Evolutionary conservation across 2,329 filamentous ascomycete species (phyloP).

Genomic region (Rachicladosporium sp.): DNA sequence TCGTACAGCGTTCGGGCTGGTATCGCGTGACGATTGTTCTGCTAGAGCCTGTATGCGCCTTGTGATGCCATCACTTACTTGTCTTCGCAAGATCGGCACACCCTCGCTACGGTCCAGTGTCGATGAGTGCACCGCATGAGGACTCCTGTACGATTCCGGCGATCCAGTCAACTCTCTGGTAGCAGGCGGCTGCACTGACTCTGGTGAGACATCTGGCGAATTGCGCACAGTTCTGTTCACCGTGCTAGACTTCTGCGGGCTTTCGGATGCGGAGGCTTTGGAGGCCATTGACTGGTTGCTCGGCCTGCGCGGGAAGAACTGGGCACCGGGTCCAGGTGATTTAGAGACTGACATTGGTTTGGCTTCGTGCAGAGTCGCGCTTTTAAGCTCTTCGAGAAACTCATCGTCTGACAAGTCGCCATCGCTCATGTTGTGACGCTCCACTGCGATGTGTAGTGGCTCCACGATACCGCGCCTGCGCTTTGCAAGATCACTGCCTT

Average conservation of each 20-base stretch:
- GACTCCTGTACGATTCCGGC: neutral
- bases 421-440: conserved; percentile 28
- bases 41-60: conserved; percentile 89
- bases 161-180: neutral
- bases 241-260: neutral
- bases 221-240: too few species aligned
- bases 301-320: conserved; percentile 39
- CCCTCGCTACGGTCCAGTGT: conserved; percentile 21
- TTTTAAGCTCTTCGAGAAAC: conserved; percentile 64
- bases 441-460: conserved; percentile 25
- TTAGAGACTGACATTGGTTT: conserved; percentile 67
- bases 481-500: conserved; percentile 21
- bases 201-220: too few species aligned
- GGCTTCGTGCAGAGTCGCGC: conserved; percentile 72
- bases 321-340: conserved; percentile 64
- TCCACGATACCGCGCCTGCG: conserved; percentile 29
- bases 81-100: conserved; percentile 44
- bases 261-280: conserved; percentile 1
- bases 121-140: conserved; percentile 19
- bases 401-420: conserved; percentile 50
- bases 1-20: conserved; percentile 10
- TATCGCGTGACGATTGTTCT: conserved; percentile 41
- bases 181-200: too few species aligned
- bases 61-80: conserved; percentile 81
- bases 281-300: conserved; percentile 16